Evolutionary conservation across 2,329 filamentous ascomycete species (phyloP), one percentile per base, ranked within the genome.

Genomic region (Beauveria brongniartii): DNA sequence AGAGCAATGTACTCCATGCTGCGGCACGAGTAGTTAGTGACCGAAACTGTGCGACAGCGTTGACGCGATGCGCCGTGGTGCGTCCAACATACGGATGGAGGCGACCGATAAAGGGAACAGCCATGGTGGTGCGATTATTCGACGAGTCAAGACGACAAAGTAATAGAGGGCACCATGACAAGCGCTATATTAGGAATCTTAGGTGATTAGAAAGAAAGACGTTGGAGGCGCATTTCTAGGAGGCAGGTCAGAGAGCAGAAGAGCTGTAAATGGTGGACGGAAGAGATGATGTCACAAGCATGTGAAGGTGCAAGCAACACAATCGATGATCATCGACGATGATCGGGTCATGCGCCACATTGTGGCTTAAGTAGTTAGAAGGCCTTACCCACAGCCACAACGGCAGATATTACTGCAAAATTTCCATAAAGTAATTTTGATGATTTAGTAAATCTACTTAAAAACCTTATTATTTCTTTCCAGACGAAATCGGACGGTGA

Each of bases 1-100:
- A 99, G 84, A 44, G 92, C 91, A 64, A 95, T 76, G 77, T 97
- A 97, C 77, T 99, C 92, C 74, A 82, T 82, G 73, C 89, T 92
- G 65, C 5, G 26, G 24, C 28, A 53, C 43, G 6, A 22, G 12
- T 10, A 10, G 57, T 52, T 64, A 57, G 66, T 62, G n/a, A 12
- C 10, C 5, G 16, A 34, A 55, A 55, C 54, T 26, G 47, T 53
- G 52, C 54, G 55, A 53, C 55, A 52, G 48, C 48, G 51, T n/a
- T 30, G 37, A 22, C 44, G 43, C 47, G 55, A 52, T 58, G 28
- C 50, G 62, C 16, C 30, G 10, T 8, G 14, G 10, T 20, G 22
- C 10, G 62, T 30, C 55, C 41, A 63, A 75, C 79, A 71, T 67
- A 82, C 80, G 78, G 74, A 67, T 80, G 78, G 59, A 82, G 74